Conservation (phyloP, 2,329 filamentous ascomycete species). For the Dactylellina sp. region DNA sequence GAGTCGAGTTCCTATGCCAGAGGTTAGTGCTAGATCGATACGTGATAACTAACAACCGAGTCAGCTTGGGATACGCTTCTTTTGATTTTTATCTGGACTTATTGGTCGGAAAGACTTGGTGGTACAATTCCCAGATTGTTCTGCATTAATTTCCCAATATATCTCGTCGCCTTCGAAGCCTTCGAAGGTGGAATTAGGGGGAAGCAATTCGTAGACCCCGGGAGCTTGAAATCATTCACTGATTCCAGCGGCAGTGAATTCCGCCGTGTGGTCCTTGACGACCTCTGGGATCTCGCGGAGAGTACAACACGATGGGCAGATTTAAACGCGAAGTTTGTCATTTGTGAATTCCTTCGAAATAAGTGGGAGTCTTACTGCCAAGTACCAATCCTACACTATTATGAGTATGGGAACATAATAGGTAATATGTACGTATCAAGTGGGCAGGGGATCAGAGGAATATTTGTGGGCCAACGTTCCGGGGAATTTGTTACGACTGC, state of each 20-base stretch:
- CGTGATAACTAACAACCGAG: not conserved
- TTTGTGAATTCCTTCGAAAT: no score
- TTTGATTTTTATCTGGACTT: constrained; percentile 4
- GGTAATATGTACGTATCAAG: not conserved
- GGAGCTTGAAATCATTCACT: not conserved
- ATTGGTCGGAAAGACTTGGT: not conserved
- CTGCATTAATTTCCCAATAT: constrained; percentile 13
- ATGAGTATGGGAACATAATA: not conserved
- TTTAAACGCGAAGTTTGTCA: no score
- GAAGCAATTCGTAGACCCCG: not conserved
- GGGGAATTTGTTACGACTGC: not conserved
- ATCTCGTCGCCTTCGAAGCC: not conserved
- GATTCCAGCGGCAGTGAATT: not conserved
- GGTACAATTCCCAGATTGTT: not conserved
- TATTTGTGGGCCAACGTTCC: not conserved
- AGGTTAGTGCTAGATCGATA: no score
- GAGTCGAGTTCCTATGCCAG: not conserved
- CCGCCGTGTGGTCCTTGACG: not conserved
- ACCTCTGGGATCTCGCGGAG: not conserved
- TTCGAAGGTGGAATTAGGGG: not conserved
- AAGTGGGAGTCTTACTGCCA: no score
- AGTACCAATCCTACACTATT: not conserved
- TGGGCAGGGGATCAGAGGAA: constrained; percentile 7
- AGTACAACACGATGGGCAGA: not conserved
- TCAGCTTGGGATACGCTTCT: constrained; percentile 12